These are phyloP conservation scores for Teunomyces cretensis DNA, from an alignment of 805 yeast species.

Conservation along the genomic window DNA sequence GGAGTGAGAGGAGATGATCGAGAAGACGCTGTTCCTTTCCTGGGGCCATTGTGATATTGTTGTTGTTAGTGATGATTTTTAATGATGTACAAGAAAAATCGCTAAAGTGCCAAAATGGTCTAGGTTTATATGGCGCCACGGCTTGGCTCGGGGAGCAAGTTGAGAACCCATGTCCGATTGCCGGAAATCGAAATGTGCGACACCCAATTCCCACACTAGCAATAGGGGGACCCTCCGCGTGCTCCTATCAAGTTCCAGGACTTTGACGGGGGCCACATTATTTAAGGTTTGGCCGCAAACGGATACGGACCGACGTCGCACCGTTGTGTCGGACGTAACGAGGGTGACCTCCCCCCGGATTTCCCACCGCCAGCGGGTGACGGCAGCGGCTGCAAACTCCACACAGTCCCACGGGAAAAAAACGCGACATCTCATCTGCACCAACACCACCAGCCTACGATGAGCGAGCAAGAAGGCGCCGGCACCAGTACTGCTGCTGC, in stretches of 20 bases:
- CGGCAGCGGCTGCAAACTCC: background rate
- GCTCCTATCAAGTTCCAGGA: no score
- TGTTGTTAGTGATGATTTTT: background rate
- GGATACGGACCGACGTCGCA: no score
- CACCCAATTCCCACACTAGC: no score
- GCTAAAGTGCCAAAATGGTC: background rate
- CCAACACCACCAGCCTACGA: background rate
- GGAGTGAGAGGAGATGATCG: slow-evolving; percentile 22
- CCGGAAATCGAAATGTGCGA: no score
- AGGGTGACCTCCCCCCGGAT: background rate
- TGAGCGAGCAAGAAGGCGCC: background rate
- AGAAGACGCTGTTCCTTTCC: slow-evolving; percentile 26
- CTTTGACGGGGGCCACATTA: no score
- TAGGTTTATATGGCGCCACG: background rate
- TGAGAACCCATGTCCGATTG: no score
- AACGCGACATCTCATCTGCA: background rate
- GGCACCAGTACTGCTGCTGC: background rate
- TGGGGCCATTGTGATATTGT: slow-evolving; percentile 5
- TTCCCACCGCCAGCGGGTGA: no score
- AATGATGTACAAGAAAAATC: background rate
- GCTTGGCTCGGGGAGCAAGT: background rate
- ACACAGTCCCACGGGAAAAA: background rate
- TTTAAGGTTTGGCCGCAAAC: no score
- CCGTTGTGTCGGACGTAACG: no score
- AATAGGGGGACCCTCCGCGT: no score